These are phyloP conservation scores for Capsicum pubescens DNA, from an alignment of 257 asterid genomes.

Conservation along the genomic window DNA sequence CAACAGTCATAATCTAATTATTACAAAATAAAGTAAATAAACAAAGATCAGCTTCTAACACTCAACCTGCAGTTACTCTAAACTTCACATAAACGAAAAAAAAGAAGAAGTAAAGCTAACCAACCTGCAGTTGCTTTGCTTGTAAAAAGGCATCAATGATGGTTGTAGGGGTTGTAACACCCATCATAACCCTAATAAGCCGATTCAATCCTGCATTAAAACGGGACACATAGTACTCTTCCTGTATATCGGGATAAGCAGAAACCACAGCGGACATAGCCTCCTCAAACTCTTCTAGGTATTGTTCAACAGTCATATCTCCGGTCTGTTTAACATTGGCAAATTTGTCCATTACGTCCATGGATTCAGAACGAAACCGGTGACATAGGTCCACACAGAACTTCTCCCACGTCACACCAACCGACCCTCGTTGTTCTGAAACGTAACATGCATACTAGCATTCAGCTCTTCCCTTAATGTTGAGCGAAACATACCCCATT, in stretches of 20 bases:
- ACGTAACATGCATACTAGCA: not conserved
- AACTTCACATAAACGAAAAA: not conserved
- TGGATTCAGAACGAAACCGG: not conserved
- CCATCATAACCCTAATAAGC: not conserved
- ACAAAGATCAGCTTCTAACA: not conserved
- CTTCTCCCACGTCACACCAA: not conserved
- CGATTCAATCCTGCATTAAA: constrained; percentile 13
- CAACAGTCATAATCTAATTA: not conserved
- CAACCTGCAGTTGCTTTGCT: not conserved
- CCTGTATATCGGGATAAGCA: not conserved
- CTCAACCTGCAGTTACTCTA: not conserved
- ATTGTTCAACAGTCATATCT: not conserved
- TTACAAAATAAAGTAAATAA: not conserved
- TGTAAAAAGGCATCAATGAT: not conserved
- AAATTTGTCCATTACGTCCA: not conserved
- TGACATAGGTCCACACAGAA: not conserved
- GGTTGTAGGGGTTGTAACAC: not conserved
- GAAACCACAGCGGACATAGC: not conserved
- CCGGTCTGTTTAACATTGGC: not conserved
- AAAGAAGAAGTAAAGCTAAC: no score
- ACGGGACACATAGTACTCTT: not conserved
- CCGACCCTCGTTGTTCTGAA: no score
- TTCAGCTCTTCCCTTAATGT: not conserved
- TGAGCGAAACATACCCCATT: not conserved
- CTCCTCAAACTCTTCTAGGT: not conserved